These are phyloP conservation scores for Polygonum maritimum DNA, from an alignment of 148 eudicot species.

Conservation along the genomic window DNA sequence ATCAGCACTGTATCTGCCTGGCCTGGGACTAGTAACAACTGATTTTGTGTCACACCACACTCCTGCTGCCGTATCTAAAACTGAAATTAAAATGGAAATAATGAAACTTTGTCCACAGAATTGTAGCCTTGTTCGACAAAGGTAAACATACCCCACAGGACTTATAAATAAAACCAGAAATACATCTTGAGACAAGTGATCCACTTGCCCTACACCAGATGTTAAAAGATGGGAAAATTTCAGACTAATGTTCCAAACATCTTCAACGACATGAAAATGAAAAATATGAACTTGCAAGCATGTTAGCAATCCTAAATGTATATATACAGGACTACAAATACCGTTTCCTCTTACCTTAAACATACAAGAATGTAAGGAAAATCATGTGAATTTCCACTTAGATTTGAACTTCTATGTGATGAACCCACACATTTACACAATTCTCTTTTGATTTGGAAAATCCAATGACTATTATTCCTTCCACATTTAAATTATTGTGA, in stretches of 20 bases:
- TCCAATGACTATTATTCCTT: neutral
- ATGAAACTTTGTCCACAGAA: neutral
- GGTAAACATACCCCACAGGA: neutral
- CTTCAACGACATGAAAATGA: neutral
- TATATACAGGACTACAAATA: neutral
- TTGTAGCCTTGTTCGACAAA: neutral
- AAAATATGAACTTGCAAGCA: neutral
- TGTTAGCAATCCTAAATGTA: neutral
- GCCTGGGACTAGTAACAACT: conserved; percentile 89
- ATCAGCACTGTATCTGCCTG: conserved; percentile 94
- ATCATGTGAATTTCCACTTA: neutral
- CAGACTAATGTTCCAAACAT: neutral
- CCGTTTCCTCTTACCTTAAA: neutral
- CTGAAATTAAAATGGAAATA: conserved; percentile 23
- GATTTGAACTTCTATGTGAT: neutral
- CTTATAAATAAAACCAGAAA: neutral
- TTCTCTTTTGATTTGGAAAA: neutral
- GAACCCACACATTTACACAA: neutral
- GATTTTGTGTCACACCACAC: conserved; percentile 98
- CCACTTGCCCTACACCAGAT: neutral
- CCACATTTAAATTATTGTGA: neutral
- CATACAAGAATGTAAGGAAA: neutral
- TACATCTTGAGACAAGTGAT: neutral
- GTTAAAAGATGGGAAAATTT: neutral
- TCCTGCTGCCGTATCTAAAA: conserved; percentile 97